Evolutionary conservation across 1,284 basidiomycete species (phyloP), one percentile per base, ranked within the genome.

Genomic region (Rhizoctonia solani): DNA sequence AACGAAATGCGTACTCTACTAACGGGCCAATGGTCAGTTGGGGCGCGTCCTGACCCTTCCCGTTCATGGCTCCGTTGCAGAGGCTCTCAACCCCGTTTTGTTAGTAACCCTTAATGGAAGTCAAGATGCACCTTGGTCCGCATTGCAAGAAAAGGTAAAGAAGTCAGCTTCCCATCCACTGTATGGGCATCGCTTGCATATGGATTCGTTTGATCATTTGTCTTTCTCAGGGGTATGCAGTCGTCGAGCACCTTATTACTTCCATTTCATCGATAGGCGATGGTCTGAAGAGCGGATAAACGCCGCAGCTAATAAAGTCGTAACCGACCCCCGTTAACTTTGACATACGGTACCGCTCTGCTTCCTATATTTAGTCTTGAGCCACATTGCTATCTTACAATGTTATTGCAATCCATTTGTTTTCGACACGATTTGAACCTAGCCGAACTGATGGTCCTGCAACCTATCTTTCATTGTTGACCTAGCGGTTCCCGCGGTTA

Each of bases 261-360:
- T 63, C 59, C 30, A 53, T 63, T 42, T 34, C 59, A 25, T 63
- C 59, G 1, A 63, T 63, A 50, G 59, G 59, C 16, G 59, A 63
- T n/a, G 59, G 44, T n/a, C 59, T 63, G 21, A 63, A 63, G 37
- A 42, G 49, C 25, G 49, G 59, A 14, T 49, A 63, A 63, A 63
- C 59, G 9, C 59, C 59, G 49, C 59, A 46, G 49, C 50, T 63
- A 37, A 63, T 61, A 46, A 61, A 61, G 56, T 61, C n/a, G 50
- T 25, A 49, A 19, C 30, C 56, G 50, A 25, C 56, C 56, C 37
- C 16, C 37, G 37, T 39, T 39, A 39, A 39, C 37, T n/a, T n/a
- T 16, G 37, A 16, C 16, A 16, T 8, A 39, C 37, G 37, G 8
- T 39, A 39, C 37, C 37, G 37, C 16, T 39, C 37, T 39, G 16